A percentile compares a stretch with the other conserved stretches of the same genome.
Conservation (phyloP, 768 basidiomycete genomes). For the Tricholoma matsutake region DNA sequence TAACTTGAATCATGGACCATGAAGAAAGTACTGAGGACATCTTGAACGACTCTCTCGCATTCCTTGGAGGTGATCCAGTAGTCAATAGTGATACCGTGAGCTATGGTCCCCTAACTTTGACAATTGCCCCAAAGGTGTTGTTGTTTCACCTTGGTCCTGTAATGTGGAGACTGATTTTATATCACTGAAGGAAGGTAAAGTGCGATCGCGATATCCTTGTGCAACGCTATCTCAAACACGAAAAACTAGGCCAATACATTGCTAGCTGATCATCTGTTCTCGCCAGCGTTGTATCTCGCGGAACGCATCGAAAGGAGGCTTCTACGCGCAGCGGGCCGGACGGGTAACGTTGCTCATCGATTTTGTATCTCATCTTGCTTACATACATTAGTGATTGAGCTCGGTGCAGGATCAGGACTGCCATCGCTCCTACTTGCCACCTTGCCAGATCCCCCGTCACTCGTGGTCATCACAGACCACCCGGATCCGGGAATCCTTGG, state of each 20-base stretch:
- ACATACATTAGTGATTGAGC: constrained; percentile 55
- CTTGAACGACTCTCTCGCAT: constrained; percentile 47
- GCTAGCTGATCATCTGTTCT: constrained; percentile 72
- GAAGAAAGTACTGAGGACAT: too few relatives aligned
- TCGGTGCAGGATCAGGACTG: constrained; percentile 66
- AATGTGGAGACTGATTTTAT: neutral
- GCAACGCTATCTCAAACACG: constrained; percentile 8
- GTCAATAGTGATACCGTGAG: constrained; percentile 41
- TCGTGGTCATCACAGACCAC: constrained; percentile 66
- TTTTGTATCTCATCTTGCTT: neutral
- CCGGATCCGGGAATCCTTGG: constrained; percentile 59
- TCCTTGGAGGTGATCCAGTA: constrained; percentile 45
- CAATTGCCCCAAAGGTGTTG: constrained; percentile 56
- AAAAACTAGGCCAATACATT: constrained; percentile 59
- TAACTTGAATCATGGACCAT: too few relatives aligned
- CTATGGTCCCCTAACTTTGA: constrained; percentile 54
- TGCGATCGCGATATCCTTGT: constrained; percentile 25
- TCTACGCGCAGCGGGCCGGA: constrained; percentile 38
- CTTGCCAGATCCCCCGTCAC: constrained; percentile 39
- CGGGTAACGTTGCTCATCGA: constrained; percentile 31
- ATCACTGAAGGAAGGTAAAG: constrained; percentile 53
- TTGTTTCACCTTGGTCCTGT: neutral
- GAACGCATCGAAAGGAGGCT: constrained; percentile 60
- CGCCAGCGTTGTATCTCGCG: constrained; percentile 62
- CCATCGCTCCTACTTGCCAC: constrained; percentile 61